Evolutionary conservation across 306 rosid genomes (phyloP), one percentile per base, ranked within the genome.

Genomic region (Rosa multiflora): DNA sequence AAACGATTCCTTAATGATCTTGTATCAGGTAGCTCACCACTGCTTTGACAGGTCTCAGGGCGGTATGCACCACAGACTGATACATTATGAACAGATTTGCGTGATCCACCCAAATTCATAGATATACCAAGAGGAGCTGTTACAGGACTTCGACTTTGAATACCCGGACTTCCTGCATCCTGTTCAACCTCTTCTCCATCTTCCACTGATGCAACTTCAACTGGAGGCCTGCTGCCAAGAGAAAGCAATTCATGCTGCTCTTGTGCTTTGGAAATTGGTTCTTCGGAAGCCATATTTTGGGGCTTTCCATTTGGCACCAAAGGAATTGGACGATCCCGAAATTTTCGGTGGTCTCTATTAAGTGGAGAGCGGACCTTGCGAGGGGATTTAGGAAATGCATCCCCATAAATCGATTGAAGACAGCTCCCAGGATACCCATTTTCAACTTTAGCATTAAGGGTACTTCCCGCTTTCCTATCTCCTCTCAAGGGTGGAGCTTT

Each of bases 151-250:
- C 93, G 87, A 73, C 97, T 93, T 56, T 96, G 96, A 73, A 91
- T 89, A 78, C 97, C 80, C 1, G 99, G 97, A 83, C 97, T 96
- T 81, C 89, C 94, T 26, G 96, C 87, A 63, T 73, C 80, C 86
- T 96, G 98, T 83, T 93, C 98, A 64, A 96, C 99, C 89, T 96
- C 99, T 82, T 96, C 99, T 14, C 99, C 99, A 29, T 96, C 99
- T 89, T 96, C 99, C 59, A 96, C 99, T 5, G 98, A 96, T 29
- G 84, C 85, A 85, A 86, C 89, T 79, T 88, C 89, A 48, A 87
- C 84, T 0, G 99, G 99, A 76, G 99, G 98, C 73, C 97, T 90
- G 77, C 99, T 93, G 15, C 97, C 96, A 53, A 96, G 93, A 82
- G 99, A 96, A 86, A 90, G 86, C 88, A 96, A 84, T 80, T 96